Percentiles rank a stretch among this genome's conserved stretches.
These are phyloP conservation scores for Talaromyces ruber DNA, from an alignment of 495 filamentous ascomycete genomes.

Conservation along the genomic window DNA sequence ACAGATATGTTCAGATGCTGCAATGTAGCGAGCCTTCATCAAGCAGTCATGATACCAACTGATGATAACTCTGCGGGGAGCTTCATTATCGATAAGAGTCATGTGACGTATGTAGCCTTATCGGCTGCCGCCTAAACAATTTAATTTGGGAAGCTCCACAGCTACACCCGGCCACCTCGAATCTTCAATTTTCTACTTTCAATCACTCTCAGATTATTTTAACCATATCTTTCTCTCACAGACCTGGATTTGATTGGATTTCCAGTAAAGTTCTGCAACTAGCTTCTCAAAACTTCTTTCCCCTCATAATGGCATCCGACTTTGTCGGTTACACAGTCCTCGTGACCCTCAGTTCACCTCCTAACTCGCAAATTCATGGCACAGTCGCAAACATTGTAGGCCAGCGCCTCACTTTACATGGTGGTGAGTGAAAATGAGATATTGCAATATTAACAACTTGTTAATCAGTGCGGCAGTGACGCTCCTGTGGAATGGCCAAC, in stretches of 20 bases:
- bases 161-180: background rate
- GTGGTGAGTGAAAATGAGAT: conserved; percentile 49
- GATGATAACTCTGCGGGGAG: background rate
- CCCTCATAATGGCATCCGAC: conserved; percentile 47
- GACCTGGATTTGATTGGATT: background rate
- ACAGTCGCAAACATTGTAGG: conserved; percentile 66
- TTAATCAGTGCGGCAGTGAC: conserved; percentile 24
- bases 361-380: conserved; percentile 58
- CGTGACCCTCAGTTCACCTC: conserved; percentile 62
- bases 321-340: conserved; percentile 76
- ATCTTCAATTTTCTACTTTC: background rate
- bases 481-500: conserved; percentile 41
- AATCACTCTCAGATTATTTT: background rate
- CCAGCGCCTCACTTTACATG: conserved; percentile 61
- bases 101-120: background rate
- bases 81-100: background rate
- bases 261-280: background rate
- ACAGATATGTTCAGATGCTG: background rate
- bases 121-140: background rate
- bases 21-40: background rate
- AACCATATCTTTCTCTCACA: background rate
- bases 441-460: background rate
- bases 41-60: background rate
- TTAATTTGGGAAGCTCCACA: background rate
- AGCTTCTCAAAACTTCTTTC: background rate